Evolutionary conservation across 164 flowering plant genomes (phyloP).

Genomic region (Houttuynia cordata): DNA sequence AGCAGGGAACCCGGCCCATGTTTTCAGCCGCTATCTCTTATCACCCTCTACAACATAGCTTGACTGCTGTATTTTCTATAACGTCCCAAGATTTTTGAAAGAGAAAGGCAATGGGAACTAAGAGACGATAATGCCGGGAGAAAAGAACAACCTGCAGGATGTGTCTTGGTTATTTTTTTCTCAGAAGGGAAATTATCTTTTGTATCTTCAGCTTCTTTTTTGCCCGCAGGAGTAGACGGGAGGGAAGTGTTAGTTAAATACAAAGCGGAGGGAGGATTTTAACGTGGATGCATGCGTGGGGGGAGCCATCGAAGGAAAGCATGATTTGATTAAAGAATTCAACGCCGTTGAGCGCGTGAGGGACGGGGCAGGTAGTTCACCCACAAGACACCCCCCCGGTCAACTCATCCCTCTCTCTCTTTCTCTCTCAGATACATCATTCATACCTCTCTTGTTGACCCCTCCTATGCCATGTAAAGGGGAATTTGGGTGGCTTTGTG

Average conservation of each 20-base stretch:
- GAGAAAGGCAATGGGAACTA: no score
- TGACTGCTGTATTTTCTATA: neutral
- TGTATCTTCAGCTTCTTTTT: neutral
- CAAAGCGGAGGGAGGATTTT: constrained; percentile 4
- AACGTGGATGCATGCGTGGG: constrained; percentile 22
- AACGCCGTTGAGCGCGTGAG: constrained; percentile 92
- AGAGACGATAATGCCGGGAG: no score
- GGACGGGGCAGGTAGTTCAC: constrained; percentile 89
- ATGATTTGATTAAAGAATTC: constrained; percentile 94
- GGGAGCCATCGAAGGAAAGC: constrained; percentile 57
- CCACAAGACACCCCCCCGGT: constrained; percentile 73
- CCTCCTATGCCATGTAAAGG: no score
- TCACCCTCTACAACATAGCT: neutral
- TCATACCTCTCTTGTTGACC: neutral
- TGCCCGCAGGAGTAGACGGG: no score
- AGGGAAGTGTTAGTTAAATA: no score
- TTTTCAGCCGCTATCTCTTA: neutral
- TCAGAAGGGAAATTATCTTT: neutral
- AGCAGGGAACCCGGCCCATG: constrained; percentile 94
- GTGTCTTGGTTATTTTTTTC: neutral
- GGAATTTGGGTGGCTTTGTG: neutral
- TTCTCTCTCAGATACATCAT: constrained; percentile 3
- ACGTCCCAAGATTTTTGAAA: neutral
- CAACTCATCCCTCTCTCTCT: no score
- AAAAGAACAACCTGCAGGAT: neutral